Evolutionary conservation across 495 filamentous ascomycete genomes (phyloP).

Genomic region (Trichoderma orchidacearum): DNA sequence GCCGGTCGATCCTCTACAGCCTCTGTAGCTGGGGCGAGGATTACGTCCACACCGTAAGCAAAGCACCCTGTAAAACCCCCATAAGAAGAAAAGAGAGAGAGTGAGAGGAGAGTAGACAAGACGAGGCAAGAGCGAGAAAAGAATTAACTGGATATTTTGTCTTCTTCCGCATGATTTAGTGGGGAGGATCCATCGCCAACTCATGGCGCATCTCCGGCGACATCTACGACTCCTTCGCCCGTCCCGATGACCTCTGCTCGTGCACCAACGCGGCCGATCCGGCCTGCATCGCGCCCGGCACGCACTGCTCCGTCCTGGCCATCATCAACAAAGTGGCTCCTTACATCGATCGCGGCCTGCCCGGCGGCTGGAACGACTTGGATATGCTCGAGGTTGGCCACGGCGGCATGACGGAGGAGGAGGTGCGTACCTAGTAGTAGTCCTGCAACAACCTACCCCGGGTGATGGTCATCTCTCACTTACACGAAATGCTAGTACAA

Average conservation of each 20-base stretch:
- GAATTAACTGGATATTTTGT: not conserved
- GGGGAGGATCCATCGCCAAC: slow-evolving; percentile 13
- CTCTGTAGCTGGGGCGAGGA: slow-evolving; percentile 46
- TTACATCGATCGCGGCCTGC: slow-evolving; percentile 6
- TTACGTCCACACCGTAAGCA: slow-evolving; percentile 2
- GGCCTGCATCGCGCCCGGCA: not conserved
- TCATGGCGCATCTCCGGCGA: slow-evolving; percentile 15
- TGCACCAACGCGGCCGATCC: not conserved
- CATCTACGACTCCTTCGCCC: not conserved
- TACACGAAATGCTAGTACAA: slow-evolving; percentile 9
- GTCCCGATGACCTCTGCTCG: not conserved
- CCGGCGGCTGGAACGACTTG: slow-evolving; percentile 42
- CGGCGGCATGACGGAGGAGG: slow-evolving; percentile 24
- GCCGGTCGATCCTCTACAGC: slow-evolving; percentile 46
- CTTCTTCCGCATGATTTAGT: not conserved
- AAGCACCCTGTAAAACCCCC: not conserved
- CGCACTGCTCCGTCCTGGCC: not conserved
- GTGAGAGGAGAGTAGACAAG: too few species aligned
- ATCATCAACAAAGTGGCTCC: not conserved
- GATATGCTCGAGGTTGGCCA: slow-evolving; percentile 61
- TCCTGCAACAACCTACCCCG: not conserved
- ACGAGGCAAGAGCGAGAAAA: not conserved
- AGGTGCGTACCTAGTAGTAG: too few species aligned
- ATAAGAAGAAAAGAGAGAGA: not conserved
- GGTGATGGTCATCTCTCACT: not conserved